phyloP scores from a whole-genome alignment of 306 rosid species.

The Biancaea sappan region DNA sequence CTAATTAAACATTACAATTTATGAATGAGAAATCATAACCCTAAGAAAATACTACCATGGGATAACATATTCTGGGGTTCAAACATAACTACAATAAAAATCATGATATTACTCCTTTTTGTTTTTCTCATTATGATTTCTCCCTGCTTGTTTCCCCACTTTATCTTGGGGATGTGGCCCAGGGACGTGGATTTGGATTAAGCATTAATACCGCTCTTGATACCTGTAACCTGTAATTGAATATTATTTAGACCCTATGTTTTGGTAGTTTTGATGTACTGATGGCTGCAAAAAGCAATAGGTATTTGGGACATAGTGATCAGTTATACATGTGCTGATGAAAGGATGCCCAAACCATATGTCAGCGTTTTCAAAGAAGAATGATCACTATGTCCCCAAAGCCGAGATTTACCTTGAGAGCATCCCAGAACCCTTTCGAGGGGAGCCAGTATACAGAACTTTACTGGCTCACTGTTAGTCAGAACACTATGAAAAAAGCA shows the following conservation, averaged over 20 bases:
- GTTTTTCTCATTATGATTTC: neutral
- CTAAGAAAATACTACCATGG: no score
- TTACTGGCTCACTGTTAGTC: slow-evolving; percentile 59
- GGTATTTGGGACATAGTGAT: neutral
- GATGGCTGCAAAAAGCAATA: no score
- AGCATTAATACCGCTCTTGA: neutral
- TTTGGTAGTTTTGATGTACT: no score
- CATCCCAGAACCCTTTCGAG: slow-evolving; percentile 72
- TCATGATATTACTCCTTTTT: no score
- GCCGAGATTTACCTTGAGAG: slow-evolving; percentile 63
- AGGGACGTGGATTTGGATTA: neutral
- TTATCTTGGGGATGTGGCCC: neutral
- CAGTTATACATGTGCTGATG: no score
- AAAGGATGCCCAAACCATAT: neutral
- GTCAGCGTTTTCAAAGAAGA: neutral
- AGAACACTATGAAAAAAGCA: slow-evolving; percentile 48
- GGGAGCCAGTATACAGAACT: slow-evolving; percentile 66
- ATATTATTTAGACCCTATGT: neutral
- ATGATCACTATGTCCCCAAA: slow-evolving; percentile 20
- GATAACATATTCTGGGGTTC: no score
- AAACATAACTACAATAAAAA: no score
- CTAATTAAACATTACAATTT: neutral
- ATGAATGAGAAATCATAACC: no score
- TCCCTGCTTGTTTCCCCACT: neutral
- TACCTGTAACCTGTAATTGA: neutral